Conservation (phyloP, 345 rosid species). For the Brassica cretica region DNA sequence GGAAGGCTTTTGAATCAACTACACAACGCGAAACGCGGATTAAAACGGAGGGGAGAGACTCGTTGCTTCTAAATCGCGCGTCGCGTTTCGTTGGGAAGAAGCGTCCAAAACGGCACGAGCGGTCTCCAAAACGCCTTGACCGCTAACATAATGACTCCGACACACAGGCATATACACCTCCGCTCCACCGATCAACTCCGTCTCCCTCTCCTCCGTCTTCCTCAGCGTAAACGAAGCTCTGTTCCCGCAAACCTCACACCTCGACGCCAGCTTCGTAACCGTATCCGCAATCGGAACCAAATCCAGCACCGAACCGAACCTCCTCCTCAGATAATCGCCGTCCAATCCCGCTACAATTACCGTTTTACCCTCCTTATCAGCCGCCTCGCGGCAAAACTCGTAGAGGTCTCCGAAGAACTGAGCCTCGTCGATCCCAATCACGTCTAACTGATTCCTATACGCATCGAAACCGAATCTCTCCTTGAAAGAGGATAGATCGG, state of each 20-base stretch:
- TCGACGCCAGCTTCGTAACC: slow-evolving; percentile 72
- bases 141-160: slow-evolving; percentile 67
- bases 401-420: slow-evolving; percentile 82
- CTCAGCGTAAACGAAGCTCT: slow-evolving; percentile 72
- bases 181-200: slow-evolving; percentile 75
- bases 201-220: slow-evolving; percentile 67
- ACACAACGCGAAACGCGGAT: neutral
- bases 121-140: slow-evolving; percentile 67
- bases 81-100: slow-evolving; percentile 22
- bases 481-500: slow-evolving; percentile 58
- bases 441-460: slow-evolving; percentile 72
- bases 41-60: neutral
- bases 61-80: neutral
- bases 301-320: slow-evolving; percentile 81
- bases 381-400: slow-evolving; percentile 85
- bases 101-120: slow-evolving; percentile 64
- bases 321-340: slow-evolving; percentile 90
- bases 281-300: slow-evolving; percentile 80
- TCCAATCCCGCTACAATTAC: slow-evolving; percentile 89
- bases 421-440: slow-evolving; percentile 95
- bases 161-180: slow-evolving; percentile 91
- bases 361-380: slow-evolving; percentile 78
- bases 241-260: slow-evolving; percentile 79
- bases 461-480: slow-evolving; percentile 58
- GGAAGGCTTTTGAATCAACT: neutral